These are phyloP conservation scores for Salix koriyanagi DNA, from an alignment of 345 rosid genomes.

Conservation along the genomic window DNA sequence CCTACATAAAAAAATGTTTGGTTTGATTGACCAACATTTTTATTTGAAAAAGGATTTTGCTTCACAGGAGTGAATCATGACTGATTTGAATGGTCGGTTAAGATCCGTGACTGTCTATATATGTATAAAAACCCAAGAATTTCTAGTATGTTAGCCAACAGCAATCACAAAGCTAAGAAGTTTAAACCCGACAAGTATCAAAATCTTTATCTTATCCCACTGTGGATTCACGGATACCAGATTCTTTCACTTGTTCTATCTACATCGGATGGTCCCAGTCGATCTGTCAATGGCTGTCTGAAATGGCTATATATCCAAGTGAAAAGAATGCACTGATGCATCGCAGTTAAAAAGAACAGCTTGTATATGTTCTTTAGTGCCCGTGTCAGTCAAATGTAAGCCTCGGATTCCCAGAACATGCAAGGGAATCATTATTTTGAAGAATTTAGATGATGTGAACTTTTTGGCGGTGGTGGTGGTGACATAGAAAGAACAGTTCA, in stretches of 20 bases:
- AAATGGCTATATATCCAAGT: neutral
- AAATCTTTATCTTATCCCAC: neutral
- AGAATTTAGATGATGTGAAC: conserved; percentile 4
- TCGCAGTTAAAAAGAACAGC: neutral
- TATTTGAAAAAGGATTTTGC: neutral
- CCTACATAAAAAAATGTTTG: neutral
- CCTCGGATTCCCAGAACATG: conserved; percentile 18
- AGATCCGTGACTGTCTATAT: neutral
- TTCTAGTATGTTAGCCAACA: neutral
- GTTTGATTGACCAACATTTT: neutral
- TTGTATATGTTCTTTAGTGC: neutral
- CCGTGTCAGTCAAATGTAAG: neutral
- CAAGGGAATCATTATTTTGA: neutral
- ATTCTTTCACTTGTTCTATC: neutral
- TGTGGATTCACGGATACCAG: neutral
- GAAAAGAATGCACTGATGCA: neutral
- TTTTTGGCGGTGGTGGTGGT: neutral
- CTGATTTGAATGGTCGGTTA: neutral
- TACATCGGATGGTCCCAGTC: neutral
- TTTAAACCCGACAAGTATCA: neutral
- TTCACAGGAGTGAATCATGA: neutral
- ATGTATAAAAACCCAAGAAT: neutral
- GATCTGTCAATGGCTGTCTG: neutral
- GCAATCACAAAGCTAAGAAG: neutral
- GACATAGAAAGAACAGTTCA: neutral